Evolutionary conservation across 768 basidiomycete species (phyloP).

Genomic region (Gymnopilus junonius): DNA sequence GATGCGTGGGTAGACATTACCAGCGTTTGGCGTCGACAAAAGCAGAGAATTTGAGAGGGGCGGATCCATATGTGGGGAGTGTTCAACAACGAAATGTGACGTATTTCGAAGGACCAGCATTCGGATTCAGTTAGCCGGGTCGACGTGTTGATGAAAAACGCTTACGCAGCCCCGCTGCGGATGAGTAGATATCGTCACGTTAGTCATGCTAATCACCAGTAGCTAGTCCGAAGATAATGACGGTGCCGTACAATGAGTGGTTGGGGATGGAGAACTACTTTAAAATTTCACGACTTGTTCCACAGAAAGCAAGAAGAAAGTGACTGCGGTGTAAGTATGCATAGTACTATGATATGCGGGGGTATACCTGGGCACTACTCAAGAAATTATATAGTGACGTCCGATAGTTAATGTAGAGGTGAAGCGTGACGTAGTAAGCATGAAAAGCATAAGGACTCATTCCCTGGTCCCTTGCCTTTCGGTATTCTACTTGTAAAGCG

Average conservation of each 20-base stretch:
- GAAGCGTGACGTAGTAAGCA: neutral
- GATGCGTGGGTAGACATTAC: neutral
- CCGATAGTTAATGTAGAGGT: neutral
- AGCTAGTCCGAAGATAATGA: too few species aligned
- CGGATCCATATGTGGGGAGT: neutral
- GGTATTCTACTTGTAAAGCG: neutral
- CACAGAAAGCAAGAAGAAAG: too few species aligned
- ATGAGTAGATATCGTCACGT: too few species aligned
- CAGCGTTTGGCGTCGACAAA: neutral
- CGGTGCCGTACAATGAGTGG: too few species aligned
- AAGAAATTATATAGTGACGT: too few species aligned
- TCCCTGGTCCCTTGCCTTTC: neutral
- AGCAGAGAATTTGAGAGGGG: neutral
- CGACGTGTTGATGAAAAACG: neutral
- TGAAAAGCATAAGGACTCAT: too few species aligned
- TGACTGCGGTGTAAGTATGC: too few species aligned
- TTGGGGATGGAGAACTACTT: too few species aligned
- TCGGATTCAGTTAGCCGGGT: too few species aligned
- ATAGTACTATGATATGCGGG: too few species aligned
- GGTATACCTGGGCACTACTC: neutral
- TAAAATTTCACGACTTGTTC: too few species aligned
- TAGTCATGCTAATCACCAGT: neutral
- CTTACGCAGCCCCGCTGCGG: neutral
- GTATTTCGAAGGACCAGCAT: too few species aligned
- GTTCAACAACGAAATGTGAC: neutral